Conservation (phyloP, 2,329 filamentous ascomycete genomes). For the Penicillium sp. region DNA sequence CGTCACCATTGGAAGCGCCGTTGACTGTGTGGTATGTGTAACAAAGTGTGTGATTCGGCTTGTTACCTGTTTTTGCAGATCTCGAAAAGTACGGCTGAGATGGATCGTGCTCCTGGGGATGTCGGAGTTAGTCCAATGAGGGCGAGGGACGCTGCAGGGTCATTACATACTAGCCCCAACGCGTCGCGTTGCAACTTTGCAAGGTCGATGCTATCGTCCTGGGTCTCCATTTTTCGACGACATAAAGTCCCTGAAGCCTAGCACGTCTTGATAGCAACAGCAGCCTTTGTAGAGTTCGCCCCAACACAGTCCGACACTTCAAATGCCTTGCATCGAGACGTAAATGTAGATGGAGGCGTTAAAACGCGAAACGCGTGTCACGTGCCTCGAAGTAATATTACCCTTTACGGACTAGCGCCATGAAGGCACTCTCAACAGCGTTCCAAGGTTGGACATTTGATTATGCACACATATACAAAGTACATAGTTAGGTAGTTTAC, state of each 20-base stretch:
- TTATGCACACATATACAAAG: too few relatives aligned
- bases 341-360: not conserved
- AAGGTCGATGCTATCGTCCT: constrained; percentile 40
- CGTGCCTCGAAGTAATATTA: constrained; percentile 30
- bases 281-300: not conserved
- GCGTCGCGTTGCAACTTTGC: constrained; percentile 40
- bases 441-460: not conserved
- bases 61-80: constrained; percentile 8
- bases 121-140: constrained; percentile 29
- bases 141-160: constrained; percentile 25
- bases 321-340: not conserved
- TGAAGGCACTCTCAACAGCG: not conserved
- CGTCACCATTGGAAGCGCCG: not conserved
- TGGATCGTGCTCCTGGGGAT: constrained; percentile 26
- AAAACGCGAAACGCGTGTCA: constrained; percentile 26
- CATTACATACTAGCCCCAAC: constrained; percentile 37
- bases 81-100: constrained; percentile 21
- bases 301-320: not conserved
- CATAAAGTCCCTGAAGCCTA: not conserved
- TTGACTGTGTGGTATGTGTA: constrained; percentile 1
- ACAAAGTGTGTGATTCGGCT: not conserved
- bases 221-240: not conserved
- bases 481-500: too few relatives aligned
- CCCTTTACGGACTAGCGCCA: constrained; percentile 16
- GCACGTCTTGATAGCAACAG: not conserved